Evolutionary conservation across 805 yeast genomes (phyloP), one percentile per base, ranked within the genome.

Genomic region (Candida chilensis): DNA sequence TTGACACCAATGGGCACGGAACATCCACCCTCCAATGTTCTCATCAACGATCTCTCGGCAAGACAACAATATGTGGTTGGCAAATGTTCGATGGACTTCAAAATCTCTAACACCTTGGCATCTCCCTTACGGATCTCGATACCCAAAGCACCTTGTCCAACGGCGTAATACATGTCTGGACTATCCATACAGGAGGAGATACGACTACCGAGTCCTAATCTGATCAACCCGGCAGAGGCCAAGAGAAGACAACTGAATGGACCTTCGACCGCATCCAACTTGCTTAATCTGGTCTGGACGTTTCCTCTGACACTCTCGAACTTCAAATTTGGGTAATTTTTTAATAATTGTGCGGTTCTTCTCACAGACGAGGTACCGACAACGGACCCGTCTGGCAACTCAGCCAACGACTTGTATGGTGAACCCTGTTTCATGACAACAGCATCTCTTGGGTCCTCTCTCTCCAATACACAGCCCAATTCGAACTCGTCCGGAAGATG

Each of bases 91-190:
- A 90, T 73, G 34, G 71, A 64, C 12, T 66, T 53, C 42, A 94
- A 70, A 13, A 88, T 64, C 32, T 66, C 54, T 41, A 60, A 60
- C 55, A 83, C 71, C 29, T 62, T 58, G 5, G 53, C 46, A 52
- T 92, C 95, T 35, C 67, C 71, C 35, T 68, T 68, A 44, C 94
- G 71, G 41, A 90, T 84, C 58, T 92, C 98, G 17, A 92, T 62
- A 13, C 97, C 98, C 27, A 92, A 57, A 1, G 97, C 97, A 39
- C 98, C 98, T 60, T 92, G 98, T n/a, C 98, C 98, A 27, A 92
- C 96, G 1, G 98, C 96, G 50, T 90, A 84, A 50, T 77, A 81
- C 95, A 90, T 84, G 32, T 79, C 83, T 20, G 84, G 81, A 4
- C 76, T 67, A 33, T 78, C 74, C 38, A 92, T 64, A 39, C 64